Evolutionary conservation across 306 rosid species (phyloP).

Genomic region (Vigna radiata): DNA sequence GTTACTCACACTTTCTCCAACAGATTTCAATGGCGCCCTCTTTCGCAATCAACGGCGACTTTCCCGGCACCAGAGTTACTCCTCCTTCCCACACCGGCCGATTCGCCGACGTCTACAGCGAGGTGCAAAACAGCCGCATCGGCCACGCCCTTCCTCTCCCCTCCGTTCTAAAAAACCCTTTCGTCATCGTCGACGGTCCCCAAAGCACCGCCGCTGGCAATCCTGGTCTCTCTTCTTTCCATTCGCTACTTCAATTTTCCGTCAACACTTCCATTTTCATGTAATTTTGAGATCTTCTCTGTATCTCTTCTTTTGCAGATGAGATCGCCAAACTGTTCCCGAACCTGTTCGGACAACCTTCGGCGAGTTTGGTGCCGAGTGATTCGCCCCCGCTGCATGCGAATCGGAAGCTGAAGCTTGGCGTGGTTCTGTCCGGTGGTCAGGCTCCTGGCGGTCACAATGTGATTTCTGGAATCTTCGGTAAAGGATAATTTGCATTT

Average conservation of each 20-base stretch:
- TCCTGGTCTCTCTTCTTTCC: constrained; percentile 62
- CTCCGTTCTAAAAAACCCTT: constrained; percentile 72
- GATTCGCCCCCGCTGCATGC: constrained; percentile 46
- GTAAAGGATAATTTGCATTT: constrained; percentile 49
- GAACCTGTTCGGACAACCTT: constrained; percentile 82
- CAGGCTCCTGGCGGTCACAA: constrained; percentile 99
- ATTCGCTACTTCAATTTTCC: constrained; percentile 22
- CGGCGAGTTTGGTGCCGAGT: constrained; percentile 65
- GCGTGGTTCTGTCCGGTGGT: constrained; percentile 97
- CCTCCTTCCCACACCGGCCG: constrained; percentile 57
- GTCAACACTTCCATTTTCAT: constrained; percentile 3
- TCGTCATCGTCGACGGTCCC: constrained; percentile 75
- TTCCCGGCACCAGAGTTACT: constrained; percentile 33
- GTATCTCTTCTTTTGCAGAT: constrained; percentile 50
- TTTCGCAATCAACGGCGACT: constrained; percentile 57
- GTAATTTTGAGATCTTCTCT: neutral
- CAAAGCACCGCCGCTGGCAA: constrained; percentile 92
- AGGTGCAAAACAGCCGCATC: constrained; percentile 82
- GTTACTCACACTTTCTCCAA: neutral
- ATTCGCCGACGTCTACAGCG: constrained; percentile 72
- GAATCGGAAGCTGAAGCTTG: constrained; percentile 73
- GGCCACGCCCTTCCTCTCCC: constrained; percentile 80
- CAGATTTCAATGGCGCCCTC: constrained; percentile 60
- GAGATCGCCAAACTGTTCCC: constrained; percentile 95
- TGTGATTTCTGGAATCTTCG: constrained; percentile 93